Evolutionary conservation across 345 rosid genomes (phyloP), one percentile per base, ranked within the genome.

Genomic region (Brassica incana): DNA sequence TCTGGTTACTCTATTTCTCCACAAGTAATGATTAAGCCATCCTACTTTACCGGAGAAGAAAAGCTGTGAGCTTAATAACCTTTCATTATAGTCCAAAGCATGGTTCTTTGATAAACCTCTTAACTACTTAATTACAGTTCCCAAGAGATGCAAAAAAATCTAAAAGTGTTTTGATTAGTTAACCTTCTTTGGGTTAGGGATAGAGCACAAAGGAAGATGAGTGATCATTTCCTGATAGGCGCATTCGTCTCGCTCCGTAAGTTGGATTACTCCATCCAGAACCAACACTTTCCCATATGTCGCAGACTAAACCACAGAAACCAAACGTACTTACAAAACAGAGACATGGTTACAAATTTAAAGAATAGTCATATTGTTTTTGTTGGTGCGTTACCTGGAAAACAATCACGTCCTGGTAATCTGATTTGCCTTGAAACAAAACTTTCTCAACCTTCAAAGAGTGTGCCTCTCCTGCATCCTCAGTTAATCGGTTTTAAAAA

Each of bases 161-260:
- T 23, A 23, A 23, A 35, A 35, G 8, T 5, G 1, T 29, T 29
- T 29, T 29, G 8, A 35, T 35, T 35, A 7, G 6, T 7, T 35
- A 5, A 35, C 38, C 38, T 35, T 35, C 38, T 35, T 35, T 35
- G 38, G 38, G 38, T 35, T 35, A 35, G 38, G 38, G 2, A 35
- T 35, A 35, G 38, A 35, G 38, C 38, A 35, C 38, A 35, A 35
- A 35, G 38, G 38, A 7, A 35, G 38, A 35, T 35, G 38, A 1
- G 38, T 35, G 38, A 35, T 35, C 38, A 35, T 35, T 35, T 35
- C 38, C 38, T 35, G 38, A 79, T 95, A 95, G 8, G 99, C 98
- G 84, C 98, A 95, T 83, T 95, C 98, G 78, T 95, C 99, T 79
- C 98, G 88, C 85, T 95, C 96, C 0, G 99, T 95, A 16, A 95